Base-by-base conservation (phyloP, 192 early-diverging fungal genomes). In the Coemansia sp. region DNA sequence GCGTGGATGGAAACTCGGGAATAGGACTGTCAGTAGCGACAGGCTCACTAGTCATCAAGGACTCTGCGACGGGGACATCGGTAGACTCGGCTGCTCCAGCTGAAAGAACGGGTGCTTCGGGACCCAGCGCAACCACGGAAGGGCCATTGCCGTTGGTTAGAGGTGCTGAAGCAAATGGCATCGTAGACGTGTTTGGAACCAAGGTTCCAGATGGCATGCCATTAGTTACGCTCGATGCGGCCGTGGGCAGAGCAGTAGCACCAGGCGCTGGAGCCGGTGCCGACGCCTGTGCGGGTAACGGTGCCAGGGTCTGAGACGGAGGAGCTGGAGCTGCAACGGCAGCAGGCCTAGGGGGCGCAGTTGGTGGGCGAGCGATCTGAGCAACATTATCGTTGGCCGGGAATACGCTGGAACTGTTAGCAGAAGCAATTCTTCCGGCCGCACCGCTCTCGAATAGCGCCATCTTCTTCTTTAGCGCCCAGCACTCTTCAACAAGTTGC, bases 391-490 rank as follows among this genome's bases (percentile, higher is more conserved):
- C 77, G 59, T 71, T 67, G 8, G 77, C 77, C 42, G 65, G 65
- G 61, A 79, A 71, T 14, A 66, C 37, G n/a, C 56, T 60, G 11
- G 72, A 36, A 18, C 38, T 60, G 33, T 65, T 40, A 18, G 62
- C 68, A 3, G 40, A 45, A 3, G 77, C 77, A 11, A 71, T 57
- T 28, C 65, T 50, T 11, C 62, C 72, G 0, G 77, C 77, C 0
- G 71, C 72, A 0, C 77, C 77, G 7, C 65, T 67, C 35, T 79
- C 77, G 59, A 79, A 79, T 42, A 79, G 35, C 16, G 65, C 62
- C 79, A 82, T 77, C 43, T 84, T 78, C 64, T 71, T 72, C 63
- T 82, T 80, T 20, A 81, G 65, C 0, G 73, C 78, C 76, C 76
- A 73, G 60, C 79, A 77, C 26, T 82, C 79, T 59, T 82, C 76